Conservation (phyloP, 192 early-diverging fungal species). For the Linnemannia elongata region DNA sequence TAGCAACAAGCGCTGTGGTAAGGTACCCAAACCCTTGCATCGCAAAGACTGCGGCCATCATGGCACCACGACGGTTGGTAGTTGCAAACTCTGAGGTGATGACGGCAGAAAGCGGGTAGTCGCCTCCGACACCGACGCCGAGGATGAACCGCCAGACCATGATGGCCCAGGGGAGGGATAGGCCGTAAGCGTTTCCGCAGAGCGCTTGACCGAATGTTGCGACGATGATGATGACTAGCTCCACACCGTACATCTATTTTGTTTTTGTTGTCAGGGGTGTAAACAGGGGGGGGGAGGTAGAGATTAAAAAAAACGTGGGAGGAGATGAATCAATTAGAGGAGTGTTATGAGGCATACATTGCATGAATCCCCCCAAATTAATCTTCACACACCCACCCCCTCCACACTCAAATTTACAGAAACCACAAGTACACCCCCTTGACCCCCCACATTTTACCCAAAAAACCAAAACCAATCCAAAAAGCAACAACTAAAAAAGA, state of each 20-base stretch:
- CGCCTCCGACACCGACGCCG: conserved; percentile 95
- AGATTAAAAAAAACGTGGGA: background rate
- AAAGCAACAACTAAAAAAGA: no score
- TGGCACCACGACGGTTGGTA: conserved; percentile 78
- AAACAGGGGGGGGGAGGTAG: background rate
- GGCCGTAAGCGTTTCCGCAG: conserved; percentile 74
- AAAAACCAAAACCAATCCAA: no score
- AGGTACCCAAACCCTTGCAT: conserved; percentile 91
- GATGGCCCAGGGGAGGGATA: conserved; percentile 73
- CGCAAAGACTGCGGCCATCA: conserved; percentile 88
- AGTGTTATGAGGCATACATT: background rate
- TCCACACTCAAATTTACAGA: background rate
- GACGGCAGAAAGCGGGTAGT: conserved; percentile 73
- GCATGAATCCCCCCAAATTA: background rate
- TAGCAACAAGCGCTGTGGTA: conserved; percentile 76
- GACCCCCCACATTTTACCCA: no score
- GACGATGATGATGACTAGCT: conserved; percentile 93
- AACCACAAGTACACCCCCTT: background rate
- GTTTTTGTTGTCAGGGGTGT: background rate
- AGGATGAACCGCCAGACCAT: conserved; percentile 92
- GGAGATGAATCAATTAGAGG: background rate
- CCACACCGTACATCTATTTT: conserved; percentile 86
- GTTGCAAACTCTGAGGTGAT: conserved; percentile 94
- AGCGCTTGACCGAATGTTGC: conserved; percentile 86
- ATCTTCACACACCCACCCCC: no score